A percentile compares a stretch with the other conserved stretches of the same genome.
Evolutionary conservation across 176 grass and related monocot species (phyloP).

Genomic region (Lolium rigidum): DNA sequence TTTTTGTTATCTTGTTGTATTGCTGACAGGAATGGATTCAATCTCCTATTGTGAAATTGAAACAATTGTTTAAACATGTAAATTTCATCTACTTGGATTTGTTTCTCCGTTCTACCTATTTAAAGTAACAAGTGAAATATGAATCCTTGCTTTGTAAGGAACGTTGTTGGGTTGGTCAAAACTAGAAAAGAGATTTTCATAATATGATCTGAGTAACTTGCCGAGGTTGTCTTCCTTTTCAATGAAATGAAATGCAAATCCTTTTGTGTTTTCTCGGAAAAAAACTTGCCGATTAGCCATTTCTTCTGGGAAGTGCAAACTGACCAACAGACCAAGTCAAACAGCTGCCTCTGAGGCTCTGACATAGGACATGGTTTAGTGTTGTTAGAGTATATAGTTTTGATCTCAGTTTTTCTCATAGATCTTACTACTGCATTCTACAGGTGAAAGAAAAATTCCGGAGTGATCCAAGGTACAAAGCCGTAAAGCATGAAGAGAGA

Average conservation of each 20-base stretch:
- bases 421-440: constrained; percentile 34
- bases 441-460: constrained; percentile 97
- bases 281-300: constrained; percentile 7
- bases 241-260: too few relatives aligned
- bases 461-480: constrained; percentile 81
- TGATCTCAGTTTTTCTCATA: constrained; percentile 28
- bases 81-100: neutral
- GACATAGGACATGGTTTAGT: constrained; percentile 7
- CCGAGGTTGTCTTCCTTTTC: too few relatives aligned
- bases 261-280: too few relatives aligned
- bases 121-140: neutral
- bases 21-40: neutral
- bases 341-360: constrained; percentile 20
- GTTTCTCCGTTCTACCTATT: neutral
- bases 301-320: neutral
- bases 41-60: constrained; percentile 25
- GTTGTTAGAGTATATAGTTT: constrained; percentile 3
- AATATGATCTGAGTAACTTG: constrained; percentile 10
- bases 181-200: constrained; percentile 4
- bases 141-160: neutral
- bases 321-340: constrained; percentile 12
- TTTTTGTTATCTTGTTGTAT: constrained; percentile 24
- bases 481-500: constrained; percentile 87
- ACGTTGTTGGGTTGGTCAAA: neutral
- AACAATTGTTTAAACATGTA: constrained; percentile 2